phyloP scores from a whole-genome alignment of 164 flowering plant species.

The Paratinospora sagittata region DNA sequence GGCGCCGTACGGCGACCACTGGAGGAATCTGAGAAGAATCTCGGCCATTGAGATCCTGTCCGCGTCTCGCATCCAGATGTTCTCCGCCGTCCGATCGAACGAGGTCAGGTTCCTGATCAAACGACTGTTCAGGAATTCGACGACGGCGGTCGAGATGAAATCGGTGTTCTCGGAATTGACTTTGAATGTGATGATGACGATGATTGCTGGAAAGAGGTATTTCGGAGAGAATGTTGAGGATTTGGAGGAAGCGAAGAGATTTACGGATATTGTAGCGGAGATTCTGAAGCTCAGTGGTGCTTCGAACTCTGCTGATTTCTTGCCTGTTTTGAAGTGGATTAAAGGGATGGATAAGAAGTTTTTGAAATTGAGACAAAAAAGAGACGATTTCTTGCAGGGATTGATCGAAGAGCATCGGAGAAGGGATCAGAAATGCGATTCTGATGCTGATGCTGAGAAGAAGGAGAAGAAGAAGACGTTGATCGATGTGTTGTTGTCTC shows the following conservation, averaged over 20 bases:
- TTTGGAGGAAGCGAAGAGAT: constrained; percentile 22
- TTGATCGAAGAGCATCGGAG: constrained; percentile 34
- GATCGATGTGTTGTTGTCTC: constrained; percentile 1
- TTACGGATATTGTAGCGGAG: constrained; percentile 22
- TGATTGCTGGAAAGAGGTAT: constrained; percentile 49
- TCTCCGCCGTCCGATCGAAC: constrained; percentile 24
- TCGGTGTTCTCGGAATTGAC: constrained; percentile 28
- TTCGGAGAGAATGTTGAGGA: constrained; percentile 30
- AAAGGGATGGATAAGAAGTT: constrained; percentile 24
- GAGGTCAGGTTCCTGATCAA: constrained; percentile 30
- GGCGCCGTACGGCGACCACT: constrained; percentile 46
- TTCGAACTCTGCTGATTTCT: constrained; percentile 24
- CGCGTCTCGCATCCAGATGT: constrained; percentile 23
- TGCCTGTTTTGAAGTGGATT: constrained; percentile 27
- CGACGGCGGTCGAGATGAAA: constrained; percentile 27
- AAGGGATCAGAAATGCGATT: background rate
- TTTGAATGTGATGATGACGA: constrained; percentile 42
- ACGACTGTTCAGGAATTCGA: background rate
- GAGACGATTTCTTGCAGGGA: constrained; percentile 36
- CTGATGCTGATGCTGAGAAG: background rate
- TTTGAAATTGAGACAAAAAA: constrained; percentile 18
- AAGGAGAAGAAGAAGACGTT: background rate
- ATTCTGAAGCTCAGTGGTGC: constrained; percentile 8
- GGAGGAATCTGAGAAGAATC: constrained; percentile 47
- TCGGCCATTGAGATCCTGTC: constrained; percentile 37